phyloP scores from a whole-genome alignment of 495 filamentous ascomycete genomes.

The Xylaria intraflava region DNA sequence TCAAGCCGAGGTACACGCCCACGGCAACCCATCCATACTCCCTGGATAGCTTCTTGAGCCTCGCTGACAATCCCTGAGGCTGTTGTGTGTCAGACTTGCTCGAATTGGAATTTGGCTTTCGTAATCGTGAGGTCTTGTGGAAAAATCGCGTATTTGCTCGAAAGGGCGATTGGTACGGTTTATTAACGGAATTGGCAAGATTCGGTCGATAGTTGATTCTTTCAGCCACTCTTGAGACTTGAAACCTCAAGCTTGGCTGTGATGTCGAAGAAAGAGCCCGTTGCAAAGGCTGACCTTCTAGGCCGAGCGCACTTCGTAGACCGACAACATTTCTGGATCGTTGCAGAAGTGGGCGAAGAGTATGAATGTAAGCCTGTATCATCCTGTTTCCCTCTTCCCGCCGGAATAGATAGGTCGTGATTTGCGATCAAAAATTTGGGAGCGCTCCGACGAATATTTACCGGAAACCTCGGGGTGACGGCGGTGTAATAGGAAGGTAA shows the following conservation, averaged over 20 bases:
- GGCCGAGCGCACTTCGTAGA: constrained; percentile 14
- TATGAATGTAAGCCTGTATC: constrained; percentile 17
- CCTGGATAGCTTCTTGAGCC: constrained; percentile 73
- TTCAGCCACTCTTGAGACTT: background rate
- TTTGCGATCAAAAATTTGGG: background rate
- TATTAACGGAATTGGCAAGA: background rate
- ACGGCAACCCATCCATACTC: constrained; percentile 94
- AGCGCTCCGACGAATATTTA: no score
- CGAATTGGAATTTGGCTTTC: constrained; percentile 17
- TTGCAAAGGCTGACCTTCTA: constrained; percentile 13
- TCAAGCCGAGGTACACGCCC: constrained; percentile 81
- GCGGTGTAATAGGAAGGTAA: background rate
- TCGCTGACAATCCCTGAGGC: constrained; percentile 54
- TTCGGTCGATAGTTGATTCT: constrained; percentile 3
- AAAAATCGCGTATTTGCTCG: constrained; percentile 22
- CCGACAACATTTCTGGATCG: constrained; percentile 7
- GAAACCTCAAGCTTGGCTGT: background rate
- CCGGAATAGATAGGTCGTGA: background rate
- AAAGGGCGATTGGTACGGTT: constrained; percentile 3
- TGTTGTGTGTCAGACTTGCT: constrained; percentile 23
- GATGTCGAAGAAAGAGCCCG: constrained; percentile 18
- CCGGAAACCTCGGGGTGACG: background rate
- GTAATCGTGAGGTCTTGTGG: constrained; percentile 23
- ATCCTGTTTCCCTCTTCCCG: constrained; percentile 10
- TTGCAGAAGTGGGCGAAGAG: constrained; percentile 13